A percentile compares a stretch with the other conserved stretches of the same genome.
Conservation (phyloP, 2,329 filamentous ascomycete genomes). For the Fusarium neocosmosporiellum region DNA sequence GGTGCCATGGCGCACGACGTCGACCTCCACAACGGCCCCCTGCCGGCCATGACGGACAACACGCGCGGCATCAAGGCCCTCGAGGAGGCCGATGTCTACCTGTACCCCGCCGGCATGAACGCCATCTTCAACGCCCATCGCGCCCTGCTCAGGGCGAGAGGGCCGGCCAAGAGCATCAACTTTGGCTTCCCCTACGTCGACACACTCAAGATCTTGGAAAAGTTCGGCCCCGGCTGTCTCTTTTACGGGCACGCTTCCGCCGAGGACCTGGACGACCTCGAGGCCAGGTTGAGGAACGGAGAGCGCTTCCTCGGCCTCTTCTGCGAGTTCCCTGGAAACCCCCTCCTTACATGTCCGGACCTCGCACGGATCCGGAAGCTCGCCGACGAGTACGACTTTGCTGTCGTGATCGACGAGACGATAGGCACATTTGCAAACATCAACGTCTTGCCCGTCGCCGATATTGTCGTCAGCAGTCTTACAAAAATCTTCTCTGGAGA, state of each 20-base stretch:
- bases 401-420: constrained; percentile 93
- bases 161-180: constrained; percentile 80
- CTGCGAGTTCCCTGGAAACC: constrained; percentile 95
- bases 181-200: constrained; percentile 99
- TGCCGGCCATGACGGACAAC: constrained; percentile 52
- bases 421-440: constrained; percentile 97
- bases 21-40: constrained; percentile 55
- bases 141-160: constrained; percentile 73
- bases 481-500: constrained; percentile 98
- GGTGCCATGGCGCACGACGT: constrained; percentile 81
- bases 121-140: constrained; percentile 92
- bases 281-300: constrained; percentile 74
- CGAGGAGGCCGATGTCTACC: constrained; percentile 86
- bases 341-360: constrained; percentile 86
- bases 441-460: constrained; percentile 88
- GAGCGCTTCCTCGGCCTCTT: constrained; percentile 87
- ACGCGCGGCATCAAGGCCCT: constrained; percentile 71
- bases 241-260: constrained; percentile 88
- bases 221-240: constrained; percentile 88
- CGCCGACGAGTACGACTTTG: constrained; percentile 87
- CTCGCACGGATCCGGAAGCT: constrained; percentile 82
- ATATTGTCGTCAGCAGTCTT: constrained; percentile 92
- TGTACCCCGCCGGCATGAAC: constrained; percentile 93
- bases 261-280: constrained; percentile 85
- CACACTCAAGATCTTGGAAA: constrained; percentile 93